phyloP scores from a whole-genome alignment of 164 flowering plant species.

The Piper betle region DNA sequence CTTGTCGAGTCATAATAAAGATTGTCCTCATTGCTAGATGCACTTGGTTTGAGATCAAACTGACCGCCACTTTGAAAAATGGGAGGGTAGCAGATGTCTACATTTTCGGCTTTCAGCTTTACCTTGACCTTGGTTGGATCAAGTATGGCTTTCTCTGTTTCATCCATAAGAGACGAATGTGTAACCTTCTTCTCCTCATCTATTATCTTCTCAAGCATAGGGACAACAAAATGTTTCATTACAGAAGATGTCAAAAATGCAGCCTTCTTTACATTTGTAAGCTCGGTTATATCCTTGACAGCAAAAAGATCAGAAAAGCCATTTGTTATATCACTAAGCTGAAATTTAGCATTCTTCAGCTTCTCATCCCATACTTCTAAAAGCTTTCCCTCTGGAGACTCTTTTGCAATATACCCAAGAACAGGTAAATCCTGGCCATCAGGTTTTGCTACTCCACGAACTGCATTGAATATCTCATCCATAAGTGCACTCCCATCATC shows the following conservation, averaged over 20 bases:
- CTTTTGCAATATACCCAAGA: conserved; percentile 56
- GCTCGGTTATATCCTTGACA: conserved; percentile 48
- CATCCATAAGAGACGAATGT: conserved; percentile 66
- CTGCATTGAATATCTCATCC: conserved; percentile 31
- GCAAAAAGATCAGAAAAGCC: conserved; percentile 67
- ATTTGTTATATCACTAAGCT: conserved; percentile 42
- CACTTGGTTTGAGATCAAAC: conserved; percentile 73
- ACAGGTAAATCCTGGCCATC: conserved; percentile 18
- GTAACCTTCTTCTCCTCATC: conserved; percentile 68
- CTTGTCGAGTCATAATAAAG: conserved; percentile 62
- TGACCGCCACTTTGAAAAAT: conserved; percentile 77
- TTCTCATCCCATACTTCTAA: conserved; percentile 56
- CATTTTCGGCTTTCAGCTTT: conserved; percentile 62
- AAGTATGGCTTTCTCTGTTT: conserved; percentile 52
- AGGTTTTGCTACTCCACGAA: conserved; percentile 8
- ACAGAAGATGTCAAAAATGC: conserved; percentile 44
- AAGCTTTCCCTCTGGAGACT: conserved; percentile 69
- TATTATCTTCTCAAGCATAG: conserved; percentile 58
- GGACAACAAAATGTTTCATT: conserved; percentile 65
- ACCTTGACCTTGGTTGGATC: conserved; percentile 48
- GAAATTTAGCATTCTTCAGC: conserved; percentile 27
- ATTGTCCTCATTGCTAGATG: conserved; percentile 56
- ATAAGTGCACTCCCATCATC: conserved; percentile 49
- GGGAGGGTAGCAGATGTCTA: conserved; percentile 84
- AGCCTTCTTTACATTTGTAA: conserved; percentile 53